Base-by-base conservation (phyloP, 306 rosid species). In the Pterocarpus santalinus region DNA sequence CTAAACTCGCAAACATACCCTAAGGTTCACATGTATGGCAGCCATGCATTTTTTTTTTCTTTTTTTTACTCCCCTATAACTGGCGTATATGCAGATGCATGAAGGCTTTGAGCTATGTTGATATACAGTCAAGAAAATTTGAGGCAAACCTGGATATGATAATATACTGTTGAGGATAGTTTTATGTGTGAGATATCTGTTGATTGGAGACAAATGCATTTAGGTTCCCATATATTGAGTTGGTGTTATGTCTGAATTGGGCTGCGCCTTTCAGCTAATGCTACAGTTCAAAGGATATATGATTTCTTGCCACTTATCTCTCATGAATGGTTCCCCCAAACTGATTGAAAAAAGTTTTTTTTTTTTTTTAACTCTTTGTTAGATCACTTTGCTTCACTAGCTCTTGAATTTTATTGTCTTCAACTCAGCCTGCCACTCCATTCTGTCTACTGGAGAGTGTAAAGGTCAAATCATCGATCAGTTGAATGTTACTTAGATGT, bases 151-250 rank as follows among this genome's bases (percentile, higher is more conserved):
- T 65, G 43, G 75, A 38, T 73, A 66, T 76, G 65, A 38, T 38
- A 63, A 38, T 71, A 49, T 64, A 7, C 14, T 55, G 55, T 62
- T 51, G 57, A 47, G 75, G 76, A 64, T 49, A 65, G 84, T 79
- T 41, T 55, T 65, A 58, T 34, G 3, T 51, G 55, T 32, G 39
- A 75, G 65, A 53, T 69, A 41, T 44, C 11, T 77, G 78, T 73
- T 68, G 70, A 43, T 65, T n/a, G 77, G 69, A 72, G 28, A 47
- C 74, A 47, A 61, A 72, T 72, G 71, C 82, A 56, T 68, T 68
- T 11, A n/a, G 65, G 62, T 77, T 61, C 46, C 36, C 22, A 67
- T 81, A 38, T 67, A 53, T n/a, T 68, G 69, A 55, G 69, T 76
- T 73, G 62, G 34, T 78, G 61, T 68, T 62, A 7, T 80, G 58